Evolutionary conservation across 2,329 filamentous ascomycete species (phyloP), one percentile per base, ranked within the genome.

Genomic region (Diaporthe vaccinii): DNA sequence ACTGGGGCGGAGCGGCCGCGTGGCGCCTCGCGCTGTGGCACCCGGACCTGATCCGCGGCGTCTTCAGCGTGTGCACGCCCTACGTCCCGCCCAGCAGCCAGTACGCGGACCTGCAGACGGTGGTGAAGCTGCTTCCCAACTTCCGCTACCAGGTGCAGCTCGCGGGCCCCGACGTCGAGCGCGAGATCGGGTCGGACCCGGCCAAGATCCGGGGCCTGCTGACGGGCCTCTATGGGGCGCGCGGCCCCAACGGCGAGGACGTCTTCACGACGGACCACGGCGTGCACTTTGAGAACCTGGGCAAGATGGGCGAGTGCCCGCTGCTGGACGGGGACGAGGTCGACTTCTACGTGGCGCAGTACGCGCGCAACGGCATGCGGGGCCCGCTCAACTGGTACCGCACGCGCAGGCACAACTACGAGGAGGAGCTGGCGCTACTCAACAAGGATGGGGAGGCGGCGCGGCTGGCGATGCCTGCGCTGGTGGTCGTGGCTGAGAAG

Each of bases 351-450:
- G 91, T 91, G 25, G 84, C 90, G 41, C 88, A 95, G 84, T 98
- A 93, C 84, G 83, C 87, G n/a, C 88, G 90, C 57, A 90, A 92
- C 80, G 95, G 95, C 61, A 84, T 98, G 78, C 91, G 92, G 78
- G 95, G 95, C 0, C 94, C 95, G 22, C 86, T 95, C 76, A 97
- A 96, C 84, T 98, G 95, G 94, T 99, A 99, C 85, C 92, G 95
- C 58, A 93, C 90, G 3, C 87, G 90, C 28, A 86, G 90, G 82
- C 83, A 93, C 77, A 98, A 98, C 84, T 94, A 88, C 81, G 89
- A 94, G 55, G 95, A 98, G 77, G 97, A 98, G 81, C 78, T 83
- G 65, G 82, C 86, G 57, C 85, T 94, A 55, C 87, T 91, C 71
- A 28, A 14, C n/a, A 86, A 90, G 76, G 91, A 92, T 55, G 91